phyloP scores from a whole-genome alignment of 164 flowering plant genomes.

The Hamamelis virginiana region DNA sequence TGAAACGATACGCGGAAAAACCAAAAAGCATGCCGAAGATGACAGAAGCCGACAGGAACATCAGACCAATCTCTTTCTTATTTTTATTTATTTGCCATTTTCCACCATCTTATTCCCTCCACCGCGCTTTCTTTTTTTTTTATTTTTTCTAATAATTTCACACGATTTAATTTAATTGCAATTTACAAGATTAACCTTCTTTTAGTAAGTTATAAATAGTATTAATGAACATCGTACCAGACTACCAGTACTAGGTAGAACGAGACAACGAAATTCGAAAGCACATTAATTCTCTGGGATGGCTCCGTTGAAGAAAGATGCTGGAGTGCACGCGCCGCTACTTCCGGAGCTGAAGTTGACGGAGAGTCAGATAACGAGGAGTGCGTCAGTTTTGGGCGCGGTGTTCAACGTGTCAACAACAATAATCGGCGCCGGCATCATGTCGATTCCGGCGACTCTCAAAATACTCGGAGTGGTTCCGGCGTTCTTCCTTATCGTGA shows the following conservation, averaged over 20 bases:
- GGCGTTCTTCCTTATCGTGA: slow-evolving; percentile 51
- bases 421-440: slow-evolving; percentile 94
- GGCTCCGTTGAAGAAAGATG: slow-evolving; percentile 19
- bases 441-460: slow-evolving; percentile 93
- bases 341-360: slow-evolving; percentile 25
- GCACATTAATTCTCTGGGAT: slow-evolving; percentile 11
- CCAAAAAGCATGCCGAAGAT: too few species aligned
- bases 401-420: slow-evolving; percentile 91
- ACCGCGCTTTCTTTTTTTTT: too few species aligned
- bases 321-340: slow-evolving; percentile 27
- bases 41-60: too few species aligned
- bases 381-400: slow-evolving; percentile 63
- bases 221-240: background rate
- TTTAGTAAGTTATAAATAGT: too few species aligned
- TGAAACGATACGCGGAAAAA: too few species aligned
- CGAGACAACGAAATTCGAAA: slow-evolving; percentile 8
- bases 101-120: too few species aligned
- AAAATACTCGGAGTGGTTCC: slow-evolving; percentile 83
- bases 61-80: too few species aligned
- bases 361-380: background rate
- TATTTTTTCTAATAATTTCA: too few species aligned
- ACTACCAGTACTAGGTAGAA: background rate
- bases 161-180: too few species aligned
- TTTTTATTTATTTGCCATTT: too few species aligned
- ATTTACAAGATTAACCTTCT: too few species aligned